These are phyloP conservation scores for Globisporangium emineosum DNA, from an alignment of 352 stramenopile species.

Conservation along the genomic window DNA sequence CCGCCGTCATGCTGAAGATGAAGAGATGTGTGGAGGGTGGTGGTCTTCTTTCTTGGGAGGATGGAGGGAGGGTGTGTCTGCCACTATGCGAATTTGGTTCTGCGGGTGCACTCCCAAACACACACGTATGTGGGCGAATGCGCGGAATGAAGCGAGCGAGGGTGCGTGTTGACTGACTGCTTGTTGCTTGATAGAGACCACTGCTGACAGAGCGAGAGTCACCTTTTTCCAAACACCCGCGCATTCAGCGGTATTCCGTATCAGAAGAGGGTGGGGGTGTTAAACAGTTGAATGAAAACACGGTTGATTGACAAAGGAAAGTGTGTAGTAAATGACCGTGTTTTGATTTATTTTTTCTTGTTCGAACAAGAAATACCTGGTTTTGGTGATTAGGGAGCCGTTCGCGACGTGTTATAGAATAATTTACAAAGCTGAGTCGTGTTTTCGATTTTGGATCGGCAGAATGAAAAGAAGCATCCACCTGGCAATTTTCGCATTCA, in stretches of 20 bases:
- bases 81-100: conserved; percentile 9
- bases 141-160: background rate
- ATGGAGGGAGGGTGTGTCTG: background rate
- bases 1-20: background rate
- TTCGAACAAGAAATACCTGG: background rate
- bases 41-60: background rate
- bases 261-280: background rate
- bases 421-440: background rate
- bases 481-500: conserved; percentile 7
- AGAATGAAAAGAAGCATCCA: conserved; percentile 9
- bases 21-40: background rate
- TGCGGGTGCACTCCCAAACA: background rate
- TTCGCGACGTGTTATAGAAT: background rate
- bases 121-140: background rate
- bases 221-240: conserved; percentile 4
- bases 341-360: background rate
- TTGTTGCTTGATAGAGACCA: background rate
- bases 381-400: background rate
- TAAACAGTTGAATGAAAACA: background rate
- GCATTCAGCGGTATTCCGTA: background rate
- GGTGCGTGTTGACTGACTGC: background rate
- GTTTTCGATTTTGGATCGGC: background rate
- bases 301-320: background rate
- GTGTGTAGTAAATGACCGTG: background rate
- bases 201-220: conserved; percentile 6